Percentiles rank a stretch among this genome's conserved stretches.
These are phyloP conservation scores for Lactifluus rugatus DNA, from an alignment of 768 basidiomycete species.

Conservation along the genomic window DNA sequence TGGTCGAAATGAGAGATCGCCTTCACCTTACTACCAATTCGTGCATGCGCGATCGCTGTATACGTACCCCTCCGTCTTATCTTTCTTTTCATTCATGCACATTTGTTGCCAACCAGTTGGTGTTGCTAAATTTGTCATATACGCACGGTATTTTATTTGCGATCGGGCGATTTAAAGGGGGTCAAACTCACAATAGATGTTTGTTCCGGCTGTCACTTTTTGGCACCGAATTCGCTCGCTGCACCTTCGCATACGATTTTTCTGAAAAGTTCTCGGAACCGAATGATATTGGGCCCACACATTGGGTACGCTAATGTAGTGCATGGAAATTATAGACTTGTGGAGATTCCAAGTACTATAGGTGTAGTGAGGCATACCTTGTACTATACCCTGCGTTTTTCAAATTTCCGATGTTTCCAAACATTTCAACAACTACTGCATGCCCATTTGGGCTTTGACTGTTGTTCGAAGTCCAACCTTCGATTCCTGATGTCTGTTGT, in stretches of 20 bases:
- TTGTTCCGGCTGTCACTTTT: not conserved
- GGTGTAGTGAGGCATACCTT: too few species aligned
- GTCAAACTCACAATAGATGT: constrained; percentile 6
- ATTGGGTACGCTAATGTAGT: too few species aligned
- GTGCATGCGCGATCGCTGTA: constrained; percentile 35
- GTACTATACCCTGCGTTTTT: too few species aligned
- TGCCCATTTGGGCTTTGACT: too few species aligned
- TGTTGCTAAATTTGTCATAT: constrained; percentile 6
- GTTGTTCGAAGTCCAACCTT: too few species aligned
- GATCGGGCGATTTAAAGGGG: not conserved
- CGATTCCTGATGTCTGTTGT: too few species aligned
- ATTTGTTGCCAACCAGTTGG: not conserved
- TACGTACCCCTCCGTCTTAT: constrained; percentile 51
- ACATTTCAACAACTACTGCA: too few species aligned
- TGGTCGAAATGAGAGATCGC: not conserved
- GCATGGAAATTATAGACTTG: too few species aligned
- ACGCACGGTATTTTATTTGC: constrained; percentile 5
- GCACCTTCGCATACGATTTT: too few species aligned
- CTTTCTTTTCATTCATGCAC: constrained; percentile 14
- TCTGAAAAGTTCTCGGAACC: not conserved
- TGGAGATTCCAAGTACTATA: not conserved
- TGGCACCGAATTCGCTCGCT: not conserved
- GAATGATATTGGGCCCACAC: not conserved
- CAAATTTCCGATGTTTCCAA: too few species aligned
- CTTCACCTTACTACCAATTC: constrained; percentile 3